Base-by-base conservation (phyloP, 2,329 filamentous ascomycete species). In the Fusarium sp. region DNA sequence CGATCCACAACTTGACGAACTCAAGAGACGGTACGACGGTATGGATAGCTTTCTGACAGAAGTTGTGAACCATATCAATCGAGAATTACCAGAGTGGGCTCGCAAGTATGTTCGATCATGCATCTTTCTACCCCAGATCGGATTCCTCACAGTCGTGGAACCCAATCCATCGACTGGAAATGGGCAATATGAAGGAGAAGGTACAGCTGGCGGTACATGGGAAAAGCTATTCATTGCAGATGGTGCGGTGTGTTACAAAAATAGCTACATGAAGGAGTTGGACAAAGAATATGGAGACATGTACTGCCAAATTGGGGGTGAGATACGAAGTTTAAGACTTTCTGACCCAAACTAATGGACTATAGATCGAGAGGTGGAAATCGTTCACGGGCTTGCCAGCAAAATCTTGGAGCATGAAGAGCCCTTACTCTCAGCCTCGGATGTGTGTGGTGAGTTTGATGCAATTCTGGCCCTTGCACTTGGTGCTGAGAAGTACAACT, bases 101-200 rank as follows among this genome's bases (percentile, higher is more conserved):
- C 77, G 77, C 26, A 75, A 79, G 30, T 83, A 86, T 61, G 79
- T 90, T 15, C 82, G 85, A 33, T 94, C 94, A 55, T 96, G 96
- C 65, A 91, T 96, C 19, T 97, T 96, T 76, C 91, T 97, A 65
- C 95, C 94, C 1, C 94, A 97, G 73, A 87, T 97, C 37, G 96
- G 96, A 0, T 99, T 97, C 75, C 86, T 97, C 37, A 92, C 94
- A 4, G 89, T 91, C 0, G 89, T 97, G 17, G 87, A 93, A 69
- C 58, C 64, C 11, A 72, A 78, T 44, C 63, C 74, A 15, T 76
- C 82, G 2, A 88, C 85, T 3, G 87, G 88, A 0, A 80, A 83
- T 46, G 86, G 87, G 0, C 81, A 86, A 13, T 94, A 90, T 68
- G 84, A 88, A 69, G 92, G 92, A 1, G 82, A 86, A 59, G 83